These are phyloP conservation scores for Cladosporium austrohemisphaericum DNA, from an alignment of 2,329 filamentous ascomycete species.

Conservation along the genomic window DNA sequence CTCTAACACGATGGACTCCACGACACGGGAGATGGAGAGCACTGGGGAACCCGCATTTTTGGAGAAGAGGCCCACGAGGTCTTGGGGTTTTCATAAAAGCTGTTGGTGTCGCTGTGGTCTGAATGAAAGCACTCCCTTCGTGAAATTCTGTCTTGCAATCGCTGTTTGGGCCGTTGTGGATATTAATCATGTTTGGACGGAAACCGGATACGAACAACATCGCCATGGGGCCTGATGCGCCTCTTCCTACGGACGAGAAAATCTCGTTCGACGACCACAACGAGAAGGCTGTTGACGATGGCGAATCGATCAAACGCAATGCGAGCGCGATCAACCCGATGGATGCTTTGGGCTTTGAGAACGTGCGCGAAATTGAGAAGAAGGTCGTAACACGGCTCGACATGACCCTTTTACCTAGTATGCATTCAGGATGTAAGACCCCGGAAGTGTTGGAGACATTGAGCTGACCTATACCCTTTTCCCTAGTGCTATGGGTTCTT, in stretches of 20 bases:
- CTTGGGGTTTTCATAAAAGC: background rate
- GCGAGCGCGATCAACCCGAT: background rate
- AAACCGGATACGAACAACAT: background rate
- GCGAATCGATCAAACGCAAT: background rate
- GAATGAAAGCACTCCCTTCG: background rate
- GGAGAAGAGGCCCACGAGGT: background rate
- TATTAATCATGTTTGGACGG: background rate
- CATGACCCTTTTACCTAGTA: constrained; percentile 1
- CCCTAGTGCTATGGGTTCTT: background rate
- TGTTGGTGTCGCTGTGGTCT: background rate
- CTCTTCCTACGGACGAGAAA: background rate
- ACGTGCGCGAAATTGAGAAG: background rate
- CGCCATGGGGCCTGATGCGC: background rate
- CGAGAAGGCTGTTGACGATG: background rate
- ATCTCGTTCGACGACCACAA: background rate
- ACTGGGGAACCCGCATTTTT: constrained; percentile 2
- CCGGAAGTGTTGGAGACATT: too few species aligned
- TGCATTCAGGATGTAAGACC: too few species aligned
- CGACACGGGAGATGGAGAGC: background rate
- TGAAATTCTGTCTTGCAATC: background rate
- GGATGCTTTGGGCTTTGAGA: background rate
- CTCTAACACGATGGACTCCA: background rate
- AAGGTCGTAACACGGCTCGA: constrained; percentile 8
- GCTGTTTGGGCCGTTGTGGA: background rate
- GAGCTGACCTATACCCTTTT: constrained; percentile 1